Conservation (phyloP, 805 yeast species). For the Saccharomyces mikatae region DNA sequence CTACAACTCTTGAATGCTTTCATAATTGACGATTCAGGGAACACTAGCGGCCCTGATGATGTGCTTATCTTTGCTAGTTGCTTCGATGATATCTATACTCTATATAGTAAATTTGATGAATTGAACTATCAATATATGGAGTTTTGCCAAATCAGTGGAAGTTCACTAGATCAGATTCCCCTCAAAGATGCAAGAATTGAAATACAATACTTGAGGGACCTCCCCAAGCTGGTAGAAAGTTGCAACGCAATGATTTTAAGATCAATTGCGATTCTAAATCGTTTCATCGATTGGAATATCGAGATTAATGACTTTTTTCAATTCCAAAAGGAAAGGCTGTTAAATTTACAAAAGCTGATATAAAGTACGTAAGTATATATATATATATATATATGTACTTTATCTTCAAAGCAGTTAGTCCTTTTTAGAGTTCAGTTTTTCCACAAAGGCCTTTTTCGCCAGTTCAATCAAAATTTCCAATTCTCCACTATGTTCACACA, state of each 20-base stretch:
- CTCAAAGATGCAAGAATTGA: not conserved
- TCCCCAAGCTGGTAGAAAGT: not conserved
- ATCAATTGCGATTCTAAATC: not conserved
- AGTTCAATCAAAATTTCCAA: constrained; percentile 58
- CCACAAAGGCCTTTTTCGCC: constrained; percentile 52
- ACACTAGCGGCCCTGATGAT: not conserved
- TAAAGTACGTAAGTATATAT: not conserved
- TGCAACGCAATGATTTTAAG: not conserved
- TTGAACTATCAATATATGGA: not conserved
- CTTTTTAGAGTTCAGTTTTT: constrained; percentile 12
- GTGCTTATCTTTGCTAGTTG: not conserved
- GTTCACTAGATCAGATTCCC: not conserved
- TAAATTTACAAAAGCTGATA: not conserved
- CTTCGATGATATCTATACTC: not conserved
- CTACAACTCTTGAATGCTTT: not conserved
- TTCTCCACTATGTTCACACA: constrained; percentile 83
- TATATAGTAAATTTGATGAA: not conserved
- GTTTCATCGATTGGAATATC: not conserved
- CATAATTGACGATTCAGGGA: not conserved
- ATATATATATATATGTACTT: not conserved
- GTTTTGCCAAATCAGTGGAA: not conserved
- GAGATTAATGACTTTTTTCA: not conserved
- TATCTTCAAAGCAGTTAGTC: not conserved
- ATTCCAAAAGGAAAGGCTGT: not conserved
- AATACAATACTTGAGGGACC: not conserved